Base-by-base conservation (phyloP, 371 early-diverging fungal species). In the Sporodiniella umbellata region DNA sequence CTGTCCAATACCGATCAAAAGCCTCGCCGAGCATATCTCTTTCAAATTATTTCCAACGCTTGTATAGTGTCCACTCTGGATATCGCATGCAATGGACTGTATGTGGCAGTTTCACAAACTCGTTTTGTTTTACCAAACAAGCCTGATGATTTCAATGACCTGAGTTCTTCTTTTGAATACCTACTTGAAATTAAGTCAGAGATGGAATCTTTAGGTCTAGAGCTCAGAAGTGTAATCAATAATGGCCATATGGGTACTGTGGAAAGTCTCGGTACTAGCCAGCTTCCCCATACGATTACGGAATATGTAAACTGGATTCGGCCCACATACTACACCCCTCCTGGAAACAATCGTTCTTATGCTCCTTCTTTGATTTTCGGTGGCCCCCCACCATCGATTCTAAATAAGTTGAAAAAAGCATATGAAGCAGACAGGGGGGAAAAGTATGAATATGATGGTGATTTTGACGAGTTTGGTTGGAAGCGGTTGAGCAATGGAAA, bases 41-140 rank as follows among this genome's bases (percentile, higher is more conserved):
- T 48, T 48, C 48, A 48, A 48, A 48, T 48, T 37, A 17, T 38
- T 17, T 23, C 38, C 48, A 37, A 38, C 24, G 37, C 35, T 25
- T 50, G 42, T 42, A 50, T 50, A 42, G 40, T 50, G 42, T 50
- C 50, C 30, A 50, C 14, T 19, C 26, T 50, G 40, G 18, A 30
- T 50, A 28, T 40, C 42, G 50, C 10, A 31, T 30, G 42, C 22
- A 39, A 49, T 40, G 42, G 39, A 28, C 26, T 49, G 15, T 39
- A 49, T 49, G 42, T 50, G 40, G 30, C 28, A 28, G 28, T 50
- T 50, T 22, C 26, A 40, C 42, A 49, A 49, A 39, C 35, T 49
- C n/a, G 15, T 15, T n/a, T 43, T 24, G 23, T 26, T 25, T 26
- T 43, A n/a, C 43, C 15, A 25, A 25, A 25, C 43, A 24, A 23